phyloP scores from a whole-genome alignment of 2,329 filamentous ascomycete genomes.

The Colletotrichum liaoningense region DNA sequence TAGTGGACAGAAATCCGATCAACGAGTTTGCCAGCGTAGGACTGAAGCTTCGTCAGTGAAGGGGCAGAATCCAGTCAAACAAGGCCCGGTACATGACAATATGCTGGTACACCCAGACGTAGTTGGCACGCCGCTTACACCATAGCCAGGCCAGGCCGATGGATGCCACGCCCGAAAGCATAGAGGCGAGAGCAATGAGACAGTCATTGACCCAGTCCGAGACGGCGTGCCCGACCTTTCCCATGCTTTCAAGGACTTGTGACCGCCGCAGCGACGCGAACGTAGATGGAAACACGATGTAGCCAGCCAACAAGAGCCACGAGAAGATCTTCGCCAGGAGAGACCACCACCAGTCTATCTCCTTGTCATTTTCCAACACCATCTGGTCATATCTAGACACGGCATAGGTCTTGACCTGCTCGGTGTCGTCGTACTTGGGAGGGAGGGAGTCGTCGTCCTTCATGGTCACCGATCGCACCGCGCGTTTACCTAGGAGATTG shows the following conservation, averaged over 20 bases:
- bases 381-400: background rate
- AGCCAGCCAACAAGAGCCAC: background rate
- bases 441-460: background rate
- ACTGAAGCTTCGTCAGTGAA: background rate
- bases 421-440: background rate
- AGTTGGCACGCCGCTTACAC: too few relatives aligned
- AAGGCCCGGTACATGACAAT: background rate
- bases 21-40: background rate
- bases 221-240: background rate
- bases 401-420: background rate
- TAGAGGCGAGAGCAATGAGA: too few relatives aligned
- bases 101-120: background rate
- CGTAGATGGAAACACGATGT: background rate
- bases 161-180: too few relatives aligned
- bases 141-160: too few relatives aligned
- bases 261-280: background rate
- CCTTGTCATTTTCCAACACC: background rate
- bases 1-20: slow-evolving; percentile 2
- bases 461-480: background rate
- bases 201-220: too few relatives aligned
- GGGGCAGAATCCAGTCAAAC: background rate
- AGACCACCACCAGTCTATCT: slow-evolving; percentile 1
- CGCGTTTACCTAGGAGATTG: background rate
- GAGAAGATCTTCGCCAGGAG: background rate
- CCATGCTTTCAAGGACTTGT: slow-evolving; percentile 1